A percentile compares a stretch with the other conserved stretches of the same genome.
Evolutionary conservation across 2,329 filamentous ascomycete genomes (phyloP).

Genomic region (Colletotrichum graminicola): DNA sequence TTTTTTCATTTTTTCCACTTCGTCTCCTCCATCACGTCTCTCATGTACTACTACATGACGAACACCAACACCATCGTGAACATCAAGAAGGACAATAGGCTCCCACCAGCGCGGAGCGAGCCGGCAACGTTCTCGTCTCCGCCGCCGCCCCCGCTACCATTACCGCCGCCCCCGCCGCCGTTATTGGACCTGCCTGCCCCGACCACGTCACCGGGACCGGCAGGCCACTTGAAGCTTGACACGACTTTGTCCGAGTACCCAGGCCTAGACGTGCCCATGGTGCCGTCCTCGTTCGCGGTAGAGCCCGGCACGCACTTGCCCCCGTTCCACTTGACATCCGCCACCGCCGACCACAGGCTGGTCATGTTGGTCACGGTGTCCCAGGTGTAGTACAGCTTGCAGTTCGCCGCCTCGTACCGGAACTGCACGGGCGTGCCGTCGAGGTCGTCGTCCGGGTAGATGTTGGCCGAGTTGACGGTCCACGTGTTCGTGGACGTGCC

Average conservation of each 20-base stretch:
- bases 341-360: constrained; percentile 64
- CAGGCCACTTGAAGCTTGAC: constrained; percentile 33
- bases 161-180: background rate
- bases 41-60: background rate
- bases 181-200: background rate
- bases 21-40: no score
- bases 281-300: constrained; percentile 33
- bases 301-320: constrained; percentile 39
- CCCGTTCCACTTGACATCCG: constrained; percentile 44
- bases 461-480: constrained; percentile 43
- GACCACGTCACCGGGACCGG: constrained; percentile 34
- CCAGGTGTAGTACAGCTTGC: constrained; percentile 69
- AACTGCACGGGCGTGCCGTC: constrained; percentile 66
- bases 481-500: constrained; percentile 8
- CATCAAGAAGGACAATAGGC: constrained; percentile 6
- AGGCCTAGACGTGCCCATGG: constrained; percentile 16
- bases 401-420: constrained; percentile 70
- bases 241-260: constrained; percentile 29
- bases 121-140: constrained; percentile 31
- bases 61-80: background rate
- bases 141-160: background rate
- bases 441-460: constrained; percentile 43
- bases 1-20: fast-evolving
- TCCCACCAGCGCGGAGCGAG: background rate
- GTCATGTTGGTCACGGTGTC: constrained; percentile 64